A percentile compares a stretch with the other conserved stretches of the same genome.
phyloP scores from a whole-genome alignment of 805 yeast genomes.

The Ogataea wickerhamii region DNA sequence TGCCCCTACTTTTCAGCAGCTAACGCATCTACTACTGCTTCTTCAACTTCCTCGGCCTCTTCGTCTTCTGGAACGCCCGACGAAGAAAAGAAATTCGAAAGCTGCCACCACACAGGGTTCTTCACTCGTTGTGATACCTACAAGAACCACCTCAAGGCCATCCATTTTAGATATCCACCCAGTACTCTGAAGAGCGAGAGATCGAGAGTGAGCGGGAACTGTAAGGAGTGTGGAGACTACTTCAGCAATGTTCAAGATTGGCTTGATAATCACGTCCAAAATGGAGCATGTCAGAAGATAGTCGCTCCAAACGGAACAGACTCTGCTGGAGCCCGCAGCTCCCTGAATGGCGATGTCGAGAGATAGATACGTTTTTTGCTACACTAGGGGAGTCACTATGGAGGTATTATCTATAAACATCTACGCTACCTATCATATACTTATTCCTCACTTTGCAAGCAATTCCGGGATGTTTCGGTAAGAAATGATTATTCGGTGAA shows the following conservation, averaged over 20 bases:
- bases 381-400: no score
- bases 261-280: conserved; percentile 71
- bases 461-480: no score
- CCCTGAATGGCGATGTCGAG: no score
- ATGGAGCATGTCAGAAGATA: conserved; percentile 35
- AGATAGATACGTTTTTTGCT: no score
- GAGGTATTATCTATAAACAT: no score
- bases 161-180: conserved; percentile 83
- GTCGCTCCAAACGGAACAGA: conserved; percentile 3
- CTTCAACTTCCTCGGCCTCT: conserved; percentile 27
- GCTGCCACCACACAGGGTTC: conserved; percentile 79
- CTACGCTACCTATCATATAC: no score
- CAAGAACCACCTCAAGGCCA: conserved; percentile 85
- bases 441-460: no score
- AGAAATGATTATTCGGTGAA: no score
- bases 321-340: neutral
- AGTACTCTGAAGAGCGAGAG: conserved; percentile 83
- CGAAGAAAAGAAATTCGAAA: conserved; percentile 5
- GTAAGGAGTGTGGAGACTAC: conserved; percentile 68
- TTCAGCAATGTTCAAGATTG: conserved; percentile 76
- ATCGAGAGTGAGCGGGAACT: conserved; percentile 61
- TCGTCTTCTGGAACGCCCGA: conserved; percentile 19
- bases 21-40: conserved; percentile 21
- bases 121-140: conserved; percentile 89
- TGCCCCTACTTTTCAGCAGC: conserved; percentile 63